A percentile compares a stretch with the other conserved stretches of the same genome.
Conservation (phyloP, 495 filamentous ascomycete species). For the Cudoniella acicularis region DNA sequence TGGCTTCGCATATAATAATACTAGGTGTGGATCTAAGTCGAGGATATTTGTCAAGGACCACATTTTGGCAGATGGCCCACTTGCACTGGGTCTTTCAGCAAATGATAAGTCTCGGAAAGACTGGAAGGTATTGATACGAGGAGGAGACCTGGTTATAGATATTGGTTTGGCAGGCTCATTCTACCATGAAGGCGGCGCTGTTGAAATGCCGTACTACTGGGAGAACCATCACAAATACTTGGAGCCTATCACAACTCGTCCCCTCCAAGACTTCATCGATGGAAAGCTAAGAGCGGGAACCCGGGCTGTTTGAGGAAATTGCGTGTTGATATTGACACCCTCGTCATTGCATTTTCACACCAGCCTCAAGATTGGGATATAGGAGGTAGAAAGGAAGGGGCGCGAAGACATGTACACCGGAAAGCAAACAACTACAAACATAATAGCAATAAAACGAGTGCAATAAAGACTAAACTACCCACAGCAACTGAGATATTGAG, state of each 20-base stretch:
- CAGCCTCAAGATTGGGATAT: too few species aligned
- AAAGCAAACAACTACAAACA: too few species aligned
- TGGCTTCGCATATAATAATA: slow-evolving; percentile 1
- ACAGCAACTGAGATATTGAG: too few species aligned
- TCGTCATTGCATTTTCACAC: too few species aligned
- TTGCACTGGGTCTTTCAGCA: neutral
- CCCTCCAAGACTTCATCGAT: neutral
- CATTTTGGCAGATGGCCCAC: neutral
- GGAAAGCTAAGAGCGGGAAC: neutral
- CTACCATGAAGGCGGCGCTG: neutral
- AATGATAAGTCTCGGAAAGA: neutral
- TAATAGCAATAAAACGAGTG: too few species aligned
- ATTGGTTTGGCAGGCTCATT: neutral
- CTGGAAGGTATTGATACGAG: neutral
- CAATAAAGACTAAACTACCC: too few species aligned
- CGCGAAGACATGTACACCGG: too few species aligned
- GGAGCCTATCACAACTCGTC: neutral
- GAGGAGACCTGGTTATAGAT: neutral
- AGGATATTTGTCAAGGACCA: neutral
- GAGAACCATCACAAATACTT: neutral
- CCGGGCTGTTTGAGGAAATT: too few species aligned
- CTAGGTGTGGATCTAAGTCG: neutral
- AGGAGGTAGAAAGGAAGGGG: too few species aligned
- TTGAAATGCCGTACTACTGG: neutral
- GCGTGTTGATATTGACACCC: too few species aligned